Evolutionary conservation across 768 basidiomycete species (phyloP).

Genomic region (Ephemerocybe angulata): DNA sequence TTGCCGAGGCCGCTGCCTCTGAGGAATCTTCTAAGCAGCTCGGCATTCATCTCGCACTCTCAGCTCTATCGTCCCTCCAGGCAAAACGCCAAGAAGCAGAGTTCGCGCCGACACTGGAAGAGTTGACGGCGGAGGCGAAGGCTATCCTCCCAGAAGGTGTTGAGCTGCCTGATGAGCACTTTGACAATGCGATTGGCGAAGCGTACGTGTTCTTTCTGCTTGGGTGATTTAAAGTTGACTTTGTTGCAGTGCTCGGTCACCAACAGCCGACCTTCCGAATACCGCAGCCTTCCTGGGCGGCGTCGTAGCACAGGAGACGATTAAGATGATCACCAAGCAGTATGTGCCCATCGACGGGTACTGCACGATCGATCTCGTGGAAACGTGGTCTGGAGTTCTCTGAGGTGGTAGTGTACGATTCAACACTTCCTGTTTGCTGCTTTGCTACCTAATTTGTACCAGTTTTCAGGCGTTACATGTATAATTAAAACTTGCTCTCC

Average conservation of each 20-base stretch:
- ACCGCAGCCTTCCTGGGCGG: constrained; percentile 93
- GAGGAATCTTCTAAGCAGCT: constrained; percentile 48
- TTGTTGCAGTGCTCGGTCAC: constrained; percentile 64
- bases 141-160: constrained; percentile 46
- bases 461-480: too few relatives aligned
- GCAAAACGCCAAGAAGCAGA: constrained; percentile 18
- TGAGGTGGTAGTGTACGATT: too few relatives aligned
- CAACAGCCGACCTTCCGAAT: constrained; percentile 85
- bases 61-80: constrained; percentile 45
- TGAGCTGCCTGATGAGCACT: constrained; percentile 48
- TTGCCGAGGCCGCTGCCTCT: constrained; percentile 37
- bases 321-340: constrained; percentile 95
- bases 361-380: constrained; percentile 80
- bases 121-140: constrained; percentile 49
- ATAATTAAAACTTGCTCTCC: too few relatives aligned
- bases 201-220: constrained; percentile 51
- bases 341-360: constrained; percentile 89
- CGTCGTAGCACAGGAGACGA: constrained; percentile 90
- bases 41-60: constrained; percentile 71
- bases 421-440: too few relatives aligned
- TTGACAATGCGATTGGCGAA: constrained; percentile 67
- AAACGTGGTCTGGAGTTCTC: constrained; percentile 65
- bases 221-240: constrained; percentile 13
- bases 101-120: constrained; percentile 42
- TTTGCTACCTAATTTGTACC: too few relatives aligned